Percentiles rank a stretch among this genome's conserved stretches.
phyloP scores from a whole-genome alignment of 257 asterid species.

The Fraxinus excelsior region DNA sequence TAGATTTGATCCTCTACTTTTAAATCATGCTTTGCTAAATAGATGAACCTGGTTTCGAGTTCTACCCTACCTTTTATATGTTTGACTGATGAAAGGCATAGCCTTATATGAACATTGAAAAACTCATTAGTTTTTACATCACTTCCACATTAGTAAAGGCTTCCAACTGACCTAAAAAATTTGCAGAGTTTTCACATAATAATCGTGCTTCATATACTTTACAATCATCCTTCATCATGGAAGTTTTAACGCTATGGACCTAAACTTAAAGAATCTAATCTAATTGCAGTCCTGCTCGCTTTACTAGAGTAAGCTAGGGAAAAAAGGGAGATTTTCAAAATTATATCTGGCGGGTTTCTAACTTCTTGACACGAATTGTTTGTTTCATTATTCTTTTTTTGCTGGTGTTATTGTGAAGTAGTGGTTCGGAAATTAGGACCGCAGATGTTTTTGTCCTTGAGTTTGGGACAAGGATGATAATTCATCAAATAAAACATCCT shows the following conservation, averaged over 20 bases:
- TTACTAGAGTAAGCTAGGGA: neutral
- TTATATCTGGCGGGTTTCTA: too few relatives aligned
- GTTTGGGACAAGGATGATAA: too few relatives aligned
- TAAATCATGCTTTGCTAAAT: neutral
- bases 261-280: neutral
- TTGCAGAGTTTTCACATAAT: neutral
- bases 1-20: neutral
- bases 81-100: neutral
- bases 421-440: too few relatives aligned
- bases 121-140: neutral
- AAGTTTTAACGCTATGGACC: neutral
- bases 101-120: neutral
- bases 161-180: neutral
- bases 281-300: neutral
- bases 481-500: too few relatives aligned
- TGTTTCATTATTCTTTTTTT: too few relatives aligned
- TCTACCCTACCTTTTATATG: neutral
- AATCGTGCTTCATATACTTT: slow-evolving; percentile 4
- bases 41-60: neutral
- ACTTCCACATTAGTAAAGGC: neutral
- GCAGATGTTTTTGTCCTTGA: too few relatives aligned
- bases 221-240: slow-evolving; percentile 1
- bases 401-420: too few relatives aligned
- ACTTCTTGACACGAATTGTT: too few relatives aligned
- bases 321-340: too few relatives aligned